phyloP scores from a whole-genome alignment of 805 yeast species.

The Yamadazyma akitaensis region DNA sequence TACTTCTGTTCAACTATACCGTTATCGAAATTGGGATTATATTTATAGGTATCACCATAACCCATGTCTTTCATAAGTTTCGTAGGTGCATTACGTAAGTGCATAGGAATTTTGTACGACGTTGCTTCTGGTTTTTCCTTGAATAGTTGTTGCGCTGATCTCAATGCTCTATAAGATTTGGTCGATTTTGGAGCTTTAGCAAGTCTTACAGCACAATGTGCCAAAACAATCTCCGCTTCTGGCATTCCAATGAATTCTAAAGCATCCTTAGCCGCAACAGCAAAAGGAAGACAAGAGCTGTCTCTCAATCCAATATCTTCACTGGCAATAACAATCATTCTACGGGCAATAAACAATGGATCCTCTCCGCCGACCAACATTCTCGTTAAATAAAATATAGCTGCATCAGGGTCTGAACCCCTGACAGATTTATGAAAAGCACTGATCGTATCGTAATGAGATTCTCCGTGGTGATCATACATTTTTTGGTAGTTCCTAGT shows the following conservation, averaged over 20 bases:
- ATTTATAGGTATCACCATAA: slow-evolving; percentile 80
- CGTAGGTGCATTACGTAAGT: slow-evolving; percentile 94
- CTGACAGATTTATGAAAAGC: slow-evolving; percentile 93
- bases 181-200: slow-evolving; percentile 86
- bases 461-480: slow-evolving; percentile 87
- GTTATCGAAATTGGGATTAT: slow-evolving; percentile 74
- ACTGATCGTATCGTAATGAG: slow-evolving; percentile 91
- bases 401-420: slow-evolving; percentile 87
- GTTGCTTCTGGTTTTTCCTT: slow-evolving; percentile 55
- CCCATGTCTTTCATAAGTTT: slow-evolving; percentile 84
- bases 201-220: slow-evolving; percentile 89
- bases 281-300: slow-evolving; percentile 80
- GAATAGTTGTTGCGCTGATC: slow-evolving; percentile 57
- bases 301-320: slow-evolving; percentile 92
- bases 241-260: slow-evolving; percentile 92
- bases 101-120: slow-evolving; percentile 69
- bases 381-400: slow-evolving; percentile 78
- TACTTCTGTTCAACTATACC: slow-evolving; percentile 76
- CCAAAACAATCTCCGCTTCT: slow-evolving; percentile 84
- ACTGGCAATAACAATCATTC: slow-evolving; percentile 93
- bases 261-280: slow-evolving; percentile 80
- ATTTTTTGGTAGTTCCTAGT: slow-evolving; percentile 48
- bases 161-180: slow-evolving; percentile 78
- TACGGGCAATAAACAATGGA: slow-evolving; percentile 80
- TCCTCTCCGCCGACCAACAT: slow-evolving; percentile 95